These are phyloP conservation scores for Verticillium albo-atrum DNA, from an alignment of 2,329 filamentous ascomycete species.

Conservation along the genomic window DNA sequence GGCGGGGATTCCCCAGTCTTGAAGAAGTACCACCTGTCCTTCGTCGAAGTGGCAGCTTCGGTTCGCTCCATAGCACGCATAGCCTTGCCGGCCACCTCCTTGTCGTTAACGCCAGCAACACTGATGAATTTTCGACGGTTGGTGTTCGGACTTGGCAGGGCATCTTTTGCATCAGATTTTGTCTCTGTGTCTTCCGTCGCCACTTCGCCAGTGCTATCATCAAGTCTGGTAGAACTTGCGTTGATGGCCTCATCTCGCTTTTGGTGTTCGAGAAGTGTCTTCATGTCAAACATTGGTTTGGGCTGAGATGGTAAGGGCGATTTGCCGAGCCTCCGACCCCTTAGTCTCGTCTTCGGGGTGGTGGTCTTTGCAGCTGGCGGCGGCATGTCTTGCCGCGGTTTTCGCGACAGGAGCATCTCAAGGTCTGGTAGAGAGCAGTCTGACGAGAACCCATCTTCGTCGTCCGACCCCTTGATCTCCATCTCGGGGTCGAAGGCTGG, in stretches of 20 bases:
- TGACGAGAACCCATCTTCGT: conserved; percentile 59
- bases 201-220: conserved; percentile 23
- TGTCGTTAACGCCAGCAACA: conserved; percentile 22
- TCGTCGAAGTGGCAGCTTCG: conserved; percentile 28
- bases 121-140: conserved; percentile 11
- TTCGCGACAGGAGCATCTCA: conserved; percentile 4
- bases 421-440: conserved; percentile 56
- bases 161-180: neutral
- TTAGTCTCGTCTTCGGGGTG: conserved; percentile 27
- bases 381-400: conserved; percentile 11
- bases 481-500: conserved; percentile 40
- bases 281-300: conserved; percentile 61
- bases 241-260: conserved; percentile 55
- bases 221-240: conserved; percentile 45
- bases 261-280: conserved; percentile 56
- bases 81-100: conserved; percentile 38
- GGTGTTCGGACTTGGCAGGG: conserved; percentile 4
- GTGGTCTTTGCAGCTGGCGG: conserved; percentile 43
- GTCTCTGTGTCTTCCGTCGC: neutral
- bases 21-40: conserved; percentile 48
- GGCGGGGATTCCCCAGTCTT: conserved; percentile 23
- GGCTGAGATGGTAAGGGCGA: conserved; percentile 47
- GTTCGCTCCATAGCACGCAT: conserved; percentile 47
- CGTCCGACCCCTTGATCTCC: conserved; percentile 67
- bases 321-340: conserved; percentile 2